Percentiles rank a stretch among this genome's conserved stretches.
phyloP scores from a whole-genome alignment of 306 rosid species.

The Ziziphus jujuba region DNA sequence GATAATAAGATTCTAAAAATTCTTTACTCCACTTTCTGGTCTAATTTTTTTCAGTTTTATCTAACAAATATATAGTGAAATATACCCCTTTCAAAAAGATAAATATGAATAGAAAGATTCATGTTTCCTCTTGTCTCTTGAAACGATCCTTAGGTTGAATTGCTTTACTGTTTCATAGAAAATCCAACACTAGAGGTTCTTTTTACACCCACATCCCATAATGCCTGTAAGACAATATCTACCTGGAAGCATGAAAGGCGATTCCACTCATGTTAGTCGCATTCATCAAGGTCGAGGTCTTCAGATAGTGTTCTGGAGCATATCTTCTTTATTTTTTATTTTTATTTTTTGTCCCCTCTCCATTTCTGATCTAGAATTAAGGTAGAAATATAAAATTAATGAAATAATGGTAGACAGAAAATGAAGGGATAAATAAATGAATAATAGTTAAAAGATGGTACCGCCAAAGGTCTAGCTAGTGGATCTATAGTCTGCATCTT shows the following conservation, averaged over 20 bases:
- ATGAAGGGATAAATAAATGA: too few relatives aligned
- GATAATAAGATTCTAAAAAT: neutral
- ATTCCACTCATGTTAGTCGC: neutral
- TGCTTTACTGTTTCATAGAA: too few relatives aligned
- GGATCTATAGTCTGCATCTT: too few relatives aligned
- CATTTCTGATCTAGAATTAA: too few relatives aligned
- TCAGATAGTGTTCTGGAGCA: neutral
- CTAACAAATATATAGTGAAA: neutral
- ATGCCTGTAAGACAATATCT: neutral
- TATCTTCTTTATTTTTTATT: too few relatives aligned
- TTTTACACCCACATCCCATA: too few relatives aligned
- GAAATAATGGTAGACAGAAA: too few relatives aligned
- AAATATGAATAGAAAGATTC: neutral
- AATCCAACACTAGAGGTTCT: too few relatives aligned
- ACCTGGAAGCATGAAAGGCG: neutral
- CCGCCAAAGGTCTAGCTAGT: too few relatives aligned
- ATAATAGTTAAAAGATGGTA: too few relatives aligned
- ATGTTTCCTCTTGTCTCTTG: neutral
- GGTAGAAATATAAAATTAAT: too few relatives aligned
- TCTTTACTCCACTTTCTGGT: neutral
- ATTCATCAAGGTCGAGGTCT: neutral
- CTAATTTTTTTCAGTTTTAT: neutral
- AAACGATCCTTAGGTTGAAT: neutral
- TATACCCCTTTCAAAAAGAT: neutral
- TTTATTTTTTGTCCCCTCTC: too few relatives aligned